Evolutionary conservation across 2,329 filamentous ascomycete species (phyloP), one percentile per base, ranked within the genome.

Genomic region (Stagonosporopsis vannaccii): DNA sequence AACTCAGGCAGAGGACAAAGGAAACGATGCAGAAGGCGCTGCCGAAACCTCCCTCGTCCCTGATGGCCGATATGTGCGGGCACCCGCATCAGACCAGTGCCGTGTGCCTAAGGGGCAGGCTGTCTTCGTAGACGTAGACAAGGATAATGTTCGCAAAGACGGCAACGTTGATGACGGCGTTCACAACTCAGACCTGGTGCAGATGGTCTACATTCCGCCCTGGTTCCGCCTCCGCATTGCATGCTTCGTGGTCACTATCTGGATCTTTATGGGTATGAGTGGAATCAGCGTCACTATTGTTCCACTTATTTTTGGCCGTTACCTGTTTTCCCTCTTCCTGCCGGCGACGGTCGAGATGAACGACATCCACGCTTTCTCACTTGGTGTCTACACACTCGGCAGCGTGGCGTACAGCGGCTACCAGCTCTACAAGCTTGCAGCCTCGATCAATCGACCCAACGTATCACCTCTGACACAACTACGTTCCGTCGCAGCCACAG

Each of bases 321-420:
- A 82, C 54, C 82, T 98, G 59, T 90, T 97, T 71, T 86, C 87
- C 42, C 79, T 83, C 25, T 78, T 93, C 30, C 86, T 97, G 37
- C 91, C 92, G 4, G 78, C 82, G 0, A 84, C 67, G 1, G 66
- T 75, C 7, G 68, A 90, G 59, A 90, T 94, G 71, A 99, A 98
- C 75, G 95, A 99, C 74, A 90, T 99, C 23, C 98, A 99, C 69
- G 94, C 95, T 12, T 97, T 97, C 74, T 96, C 92, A 48, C 87
- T 95, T 26, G 95, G 95, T 13, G 84, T 96, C 36, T 97, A 96
- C 72, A 80, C 92, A 23, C 81, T 97, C 4, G 91, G 90, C 11
- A 86, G 85, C 4, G 69, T 85, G 1, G 79, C 85, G 2, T 96
- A 93, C 72, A 76, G 65, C 7, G 43, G 53, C 42, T 74, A 68